Evolutionary conservation across 768 basidiomycete genomes (phyloP), one percentile per base, ranked within the genome.

Genomic region (Kwoniella pini): DNA sequence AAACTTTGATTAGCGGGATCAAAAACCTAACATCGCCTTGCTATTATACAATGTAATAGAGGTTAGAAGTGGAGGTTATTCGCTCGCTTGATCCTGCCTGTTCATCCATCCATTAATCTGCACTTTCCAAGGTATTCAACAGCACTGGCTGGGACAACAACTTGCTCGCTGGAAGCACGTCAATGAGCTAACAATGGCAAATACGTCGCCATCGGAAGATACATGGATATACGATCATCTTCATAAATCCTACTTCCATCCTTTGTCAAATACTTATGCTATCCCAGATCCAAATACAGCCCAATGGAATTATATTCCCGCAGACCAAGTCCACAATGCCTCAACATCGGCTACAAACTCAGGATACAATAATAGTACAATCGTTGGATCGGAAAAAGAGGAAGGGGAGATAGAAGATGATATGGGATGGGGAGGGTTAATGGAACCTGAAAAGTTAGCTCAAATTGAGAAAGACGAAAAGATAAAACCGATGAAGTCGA

Each of bases 401-500:
- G 68, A 73, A 51, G 71, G 74, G 1, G 68, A 70, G 62, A 52
- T 71, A n/a, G 68, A 69, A 26, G 72, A 72, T 31, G 68, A 74
- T 61, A 70, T 71, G 22, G 72, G 70, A 0, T 72, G 71, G 74
- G 72, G 72, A 39, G 72, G 56, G 26, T 38, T 74, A 46, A 69
- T 75, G 70, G 73, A 72, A 24, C 66, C 68, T 40, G 68, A 66
- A 11, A 48, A 70, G 30, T 31, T 74, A 22, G 61, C 54, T 38
- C 27, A 46, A 33, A 64, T 67, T 9, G 42, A 61, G 19, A 43
- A 38, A 11, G 38, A 42, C n/a, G 17, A 4, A 24, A 62, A 42
- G 28, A 17, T 36, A 45, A 44, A 22, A 50, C 42, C 33, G 7
- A n/a, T n/a, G n/a, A 38, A 11, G 27, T 44, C 33, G 15, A 36